A percentile compares a stretch with the other conserved stretches of the same genome.
These are phyloP conservation scores for Remersonia thermophila DNA, from an alignment of 2,329 filamentous ascomycete genomes.

Conservation along the genomic window DNA sequence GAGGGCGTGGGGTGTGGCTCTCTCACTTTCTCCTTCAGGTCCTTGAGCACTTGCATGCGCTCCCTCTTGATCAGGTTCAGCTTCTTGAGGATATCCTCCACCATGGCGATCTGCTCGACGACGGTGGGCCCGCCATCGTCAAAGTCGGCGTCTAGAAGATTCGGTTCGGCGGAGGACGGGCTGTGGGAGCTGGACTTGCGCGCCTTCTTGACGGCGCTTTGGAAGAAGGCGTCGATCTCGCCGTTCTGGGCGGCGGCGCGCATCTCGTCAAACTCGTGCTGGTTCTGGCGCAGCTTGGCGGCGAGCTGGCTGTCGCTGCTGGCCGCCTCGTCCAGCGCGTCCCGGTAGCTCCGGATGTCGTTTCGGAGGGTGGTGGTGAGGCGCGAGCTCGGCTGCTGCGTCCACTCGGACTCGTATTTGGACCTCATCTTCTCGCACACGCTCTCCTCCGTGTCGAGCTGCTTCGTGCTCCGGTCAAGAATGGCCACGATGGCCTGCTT, in stretches of 20 bases:
- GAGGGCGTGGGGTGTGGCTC: no score
- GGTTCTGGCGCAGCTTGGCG: slow-evolving; percentile 72
- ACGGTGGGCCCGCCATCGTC: slow-evolving; percentile 70
- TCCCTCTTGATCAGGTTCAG: slow-evolving; percentile 87
- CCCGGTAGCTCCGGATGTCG: slow-evolving; percentile 78
- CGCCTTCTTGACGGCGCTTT: slow-evolving; percentile 70
- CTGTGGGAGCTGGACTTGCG: slow-evolving; percentile 50
- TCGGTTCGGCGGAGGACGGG: slow-evolving; percentile 57
- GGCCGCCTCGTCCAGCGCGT: slow-evolving; percentile 79
- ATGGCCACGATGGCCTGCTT: slow-evolving; percentile 61
- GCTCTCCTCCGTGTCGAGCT: slow-evolving; percentile 92
- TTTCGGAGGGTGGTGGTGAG: slow-evolving; percentile 77
- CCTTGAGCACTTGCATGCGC: slow-evolving; percentile 81
- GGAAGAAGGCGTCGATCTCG: slow-evolving; percentile 80
- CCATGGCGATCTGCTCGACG: slow-evolving; percentile 73
- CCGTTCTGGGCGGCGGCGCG: slow-evolving; percentile 73
- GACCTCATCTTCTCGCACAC: slow-evolving; percentile 99
- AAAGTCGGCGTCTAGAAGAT: slow-evolving; percentile 84
- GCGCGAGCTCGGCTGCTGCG: slow-evolving; percentile 84
- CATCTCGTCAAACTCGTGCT: slow-evolving; percentile 91
- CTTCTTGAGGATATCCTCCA: slow-evolving; percentile 85
- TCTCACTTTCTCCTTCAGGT: slow-evolving; percentile 88
- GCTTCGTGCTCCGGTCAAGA: slow-evolving; percentile 71
- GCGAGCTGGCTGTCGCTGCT: slow-evolving; percentile 78
- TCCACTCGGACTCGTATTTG: slow-evolving; percentile 94